Evolutionary conservation across 2,329 filamentous ascomycete species (phyloP), one percentile per base, ranked within the genome.

Genomic region (Hysterium pulicare): DNA sequence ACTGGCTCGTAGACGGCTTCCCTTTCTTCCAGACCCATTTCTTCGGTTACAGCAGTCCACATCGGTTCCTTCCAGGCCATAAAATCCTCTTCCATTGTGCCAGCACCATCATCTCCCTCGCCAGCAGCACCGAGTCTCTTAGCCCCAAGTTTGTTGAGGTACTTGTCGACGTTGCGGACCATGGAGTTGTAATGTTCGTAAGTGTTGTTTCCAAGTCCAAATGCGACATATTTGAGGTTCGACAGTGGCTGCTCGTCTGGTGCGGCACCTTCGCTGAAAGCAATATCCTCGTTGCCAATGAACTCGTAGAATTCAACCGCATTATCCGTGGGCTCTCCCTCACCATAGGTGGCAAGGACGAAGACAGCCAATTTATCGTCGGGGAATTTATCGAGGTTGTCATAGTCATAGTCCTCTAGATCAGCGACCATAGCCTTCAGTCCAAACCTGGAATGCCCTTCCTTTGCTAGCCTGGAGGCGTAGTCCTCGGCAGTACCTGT

Each of bases 111-210:
- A 59, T 98, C 93, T 60, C 93, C 93, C 73, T 97, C 91, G 57
- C 94, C 93, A 42, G 90, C 89, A 44, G 83, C 76, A 34, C 93
- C 90, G 54, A 98, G 88, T 54, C 89, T 81, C 61, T 83, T 78
- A 10, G 87, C 93, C 47, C 93, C 93, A 16, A 95, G 77, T 60
- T 87, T 91, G 61, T 82, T 77, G 45, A 98, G 74, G 48, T 83
- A 83, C 66, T 86, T 83, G 71, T 93, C 83, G 44, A 97, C 84
- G 50, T 91, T 87, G 67, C 91, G 89, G 47, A 98, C 90, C 89
- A 98, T 95, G 40, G 86, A 86, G 74, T 98, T 98, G 78, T 96
- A 98, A 76, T 98, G 93, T 67, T 98, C 93, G 67, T 98, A 98
- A 21, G 93, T 97, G 76, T 97, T 98, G 77, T 98, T 98, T 54